Evolutionary conservation across 345 rosid species (phyloP), one percentile per base, ranked within the genome.

Genomic region (Populus alba): DNA sequence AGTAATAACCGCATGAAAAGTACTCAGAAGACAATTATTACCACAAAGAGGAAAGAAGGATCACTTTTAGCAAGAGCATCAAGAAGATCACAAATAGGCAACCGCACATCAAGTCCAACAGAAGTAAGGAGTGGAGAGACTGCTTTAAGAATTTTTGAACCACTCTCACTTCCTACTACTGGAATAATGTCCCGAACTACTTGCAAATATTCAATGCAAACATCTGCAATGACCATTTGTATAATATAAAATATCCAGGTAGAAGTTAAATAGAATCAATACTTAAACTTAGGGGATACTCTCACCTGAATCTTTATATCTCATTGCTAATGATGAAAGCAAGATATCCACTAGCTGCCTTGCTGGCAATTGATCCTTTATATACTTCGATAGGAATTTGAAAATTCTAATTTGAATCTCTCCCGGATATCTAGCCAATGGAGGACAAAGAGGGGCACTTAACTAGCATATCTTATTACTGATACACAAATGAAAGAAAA

Each of bases 61-160:
- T 96, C 95, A n/a, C 77, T 77, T 86, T 80, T 85, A 77, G 92
- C 92, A 77, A 96, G 89, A 45, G 89, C 88, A 69, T 81, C 87
- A 74, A 96, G 91, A 83, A 96, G 89, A 83, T 86, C 87, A 86
- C 97, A 90, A 45, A 96, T 83, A 73, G 80, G 85, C 76, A 85
- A 85, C 67, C 98, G 92, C 81, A 78, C 75, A 29, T 91, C 93
- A 85, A 77, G 73, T 47, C 87, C 92, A 39, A 83, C 92, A 41
- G 86, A 89, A 78, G 89, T 78, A 76, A 96, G 94, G 69, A 91
- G 93, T 75, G 95, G 93, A 70, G 90, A 88, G 71, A 91, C 80
- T 43, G 83, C 83, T 59, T 84, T 83, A 29, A 96, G 78, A 78
- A 92, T 84, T 68, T 86, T 85, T 38, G 70, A 75, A 68, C 86